These are phyloP conservation scores for Vigna radiata DNA, from an alignment of 306 rosid genomes.

Conservation along the genomic window DNA sequence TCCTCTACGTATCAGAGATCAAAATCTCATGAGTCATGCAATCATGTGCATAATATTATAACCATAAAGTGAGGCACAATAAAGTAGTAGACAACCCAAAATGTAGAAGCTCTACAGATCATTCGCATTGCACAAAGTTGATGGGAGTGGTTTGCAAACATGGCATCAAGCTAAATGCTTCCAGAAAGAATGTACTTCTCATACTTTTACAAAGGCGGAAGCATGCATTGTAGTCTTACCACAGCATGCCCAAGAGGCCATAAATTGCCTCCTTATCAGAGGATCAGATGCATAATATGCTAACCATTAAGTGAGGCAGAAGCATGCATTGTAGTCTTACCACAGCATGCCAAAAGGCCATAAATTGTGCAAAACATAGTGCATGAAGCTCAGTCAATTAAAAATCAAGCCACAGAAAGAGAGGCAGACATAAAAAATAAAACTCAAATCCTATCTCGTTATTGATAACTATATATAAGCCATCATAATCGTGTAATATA, in stretches of 20 bases:
- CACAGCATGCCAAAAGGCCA: slow-evolving; percentile 22
- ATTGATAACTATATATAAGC: neutral
- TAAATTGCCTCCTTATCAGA: neutral
- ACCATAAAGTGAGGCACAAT: neutral
- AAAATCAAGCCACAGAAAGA: slow-evolving; percentile 32
- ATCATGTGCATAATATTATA: neutral
- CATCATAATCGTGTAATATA: neutral
- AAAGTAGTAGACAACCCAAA: slow-evolving; percentile 1
- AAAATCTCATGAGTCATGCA: neutral
- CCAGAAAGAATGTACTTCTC: neutral
- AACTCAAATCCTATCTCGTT: neutral
- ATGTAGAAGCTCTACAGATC: neutral
- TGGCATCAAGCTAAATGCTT: slow-evolving; percentile 8
- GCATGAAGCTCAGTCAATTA: slow-evolving; percentile 14
- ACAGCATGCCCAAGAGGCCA: slow-evolving; percentile 24
- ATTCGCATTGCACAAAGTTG: neutral
- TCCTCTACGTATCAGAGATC: neutral
- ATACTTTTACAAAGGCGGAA: neutral
- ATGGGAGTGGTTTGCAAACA: slow-evolving; percentile 3
- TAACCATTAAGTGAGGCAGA: too few relatives aligned
- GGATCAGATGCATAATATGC: too few relatives aligned
- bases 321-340: neutral
- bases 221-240: neutral
- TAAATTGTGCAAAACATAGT: slow-evolving; percentile 1
- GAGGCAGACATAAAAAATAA: neutral